phyloP scores from a whole-genome alignment of 176 grass and related monocot genomes.

The Bromus sterilis region DNA sequence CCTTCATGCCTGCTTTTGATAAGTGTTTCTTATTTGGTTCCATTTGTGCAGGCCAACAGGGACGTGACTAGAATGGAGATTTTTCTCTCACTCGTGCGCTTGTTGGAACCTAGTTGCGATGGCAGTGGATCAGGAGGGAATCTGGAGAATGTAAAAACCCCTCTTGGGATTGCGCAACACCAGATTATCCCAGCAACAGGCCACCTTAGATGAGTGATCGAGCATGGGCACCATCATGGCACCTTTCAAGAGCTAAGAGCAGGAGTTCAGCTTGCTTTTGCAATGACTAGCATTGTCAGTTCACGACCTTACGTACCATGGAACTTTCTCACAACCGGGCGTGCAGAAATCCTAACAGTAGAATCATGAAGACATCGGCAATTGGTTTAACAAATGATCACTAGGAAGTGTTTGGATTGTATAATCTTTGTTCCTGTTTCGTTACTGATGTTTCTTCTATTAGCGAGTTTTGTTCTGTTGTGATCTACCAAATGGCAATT shows the following conservation, averaged over 20 bases:
- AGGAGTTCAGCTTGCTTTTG: slow-evolving; percentile 40
- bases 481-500: slow-evolving; percentile 19
- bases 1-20: background rate
- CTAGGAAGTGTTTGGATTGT: slow-evolving; percentile 37
- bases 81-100: slow-evolving; percentile 61
- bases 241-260: slow-evolving; percentile 70
- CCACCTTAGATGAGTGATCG: slow-evolving; percentile 33
- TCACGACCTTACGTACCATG: slow-evolving; percentile 1
- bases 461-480: slow-evolving; percentile 40
- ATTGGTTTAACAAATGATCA: slow-evolving; percentile 26
- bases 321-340: slow-evolving; percentile 16
- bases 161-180: slow-evolving; percentile 37
- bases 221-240: background rate
- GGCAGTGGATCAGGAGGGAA: slow-evolving; percentile 21
- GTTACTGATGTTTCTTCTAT: slow-evolving; percentile 16
- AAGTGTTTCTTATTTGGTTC: background rate
- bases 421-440: slow-evolving; percentile 28
- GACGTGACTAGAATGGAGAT: slow-evolving; percentile 80
- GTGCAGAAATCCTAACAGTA: slow-evolving; percentile 40
- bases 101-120: slow-evolving; percentile 52
- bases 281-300: slow-evolving; percentile 73
- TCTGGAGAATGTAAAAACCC: slow-evolving; percentile 31
- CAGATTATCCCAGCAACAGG: slow-evolving; percentile 57
- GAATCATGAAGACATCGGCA: slow-evolving; percentile 17
- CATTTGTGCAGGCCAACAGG: slow-evolving; percentile 53